phyloP scores from a whole-genome alignment of 495 filamentous ascomycete species.

The Penicillium ucsense region DNA sequence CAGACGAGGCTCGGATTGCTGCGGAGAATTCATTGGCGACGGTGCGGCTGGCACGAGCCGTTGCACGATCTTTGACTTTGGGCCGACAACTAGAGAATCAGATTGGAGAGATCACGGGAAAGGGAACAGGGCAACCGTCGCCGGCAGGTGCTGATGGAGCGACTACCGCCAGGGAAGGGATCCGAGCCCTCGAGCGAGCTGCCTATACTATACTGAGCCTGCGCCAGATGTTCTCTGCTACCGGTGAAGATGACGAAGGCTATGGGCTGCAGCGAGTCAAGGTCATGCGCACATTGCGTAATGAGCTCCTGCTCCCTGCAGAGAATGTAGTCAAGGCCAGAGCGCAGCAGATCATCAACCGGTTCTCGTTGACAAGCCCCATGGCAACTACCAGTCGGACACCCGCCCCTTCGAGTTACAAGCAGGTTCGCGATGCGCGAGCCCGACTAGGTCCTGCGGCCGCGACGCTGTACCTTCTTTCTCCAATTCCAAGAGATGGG shows the following conservation, averaged over 20 bases:
- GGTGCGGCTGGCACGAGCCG: conserved; percentile 64
- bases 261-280: conserved; percentile 63
- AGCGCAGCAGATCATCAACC: conserved; percentile 70
- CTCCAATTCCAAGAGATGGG: conserved; percentile 38
- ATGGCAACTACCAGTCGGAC: conserved; percentile 17
- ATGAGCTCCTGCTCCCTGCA: conserved; percentile 55
- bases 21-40: conserved; percentile 68
- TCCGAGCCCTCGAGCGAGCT: conserved; percentile 67
- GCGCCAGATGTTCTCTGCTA: conserved; percentile 58
- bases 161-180: conserved; percentile 51
- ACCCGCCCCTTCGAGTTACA: conserved; percentile 49
- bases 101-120: conserved; percentile 49
- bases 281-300: conserved; percentile 55
- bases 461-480: conserved; percentile 72
- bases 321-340: conserved; percentile 57
- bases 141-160: conserved; percentile 13
- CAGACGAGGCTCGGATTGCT: conserved; percentile 64
- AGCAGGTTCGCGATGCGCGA: conserved; percentile 70
- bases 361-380: conserved; percentile 68
- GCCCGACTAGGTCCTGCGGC: conserved; percentile 64
- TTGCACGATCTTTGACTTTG: conserved; percentile 65
- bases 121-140: conserved; percentile 15
- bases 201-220: conserved; percentile 65
- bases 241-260: conserved; percentile 59
- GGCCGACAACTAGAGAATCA: conserved; percentile 84